A percentile compares a stretch with the other conserved stretches of the same genome.
Conservation (phyloP, 306 rosid genomes). For the Betula pendula region DNA sequence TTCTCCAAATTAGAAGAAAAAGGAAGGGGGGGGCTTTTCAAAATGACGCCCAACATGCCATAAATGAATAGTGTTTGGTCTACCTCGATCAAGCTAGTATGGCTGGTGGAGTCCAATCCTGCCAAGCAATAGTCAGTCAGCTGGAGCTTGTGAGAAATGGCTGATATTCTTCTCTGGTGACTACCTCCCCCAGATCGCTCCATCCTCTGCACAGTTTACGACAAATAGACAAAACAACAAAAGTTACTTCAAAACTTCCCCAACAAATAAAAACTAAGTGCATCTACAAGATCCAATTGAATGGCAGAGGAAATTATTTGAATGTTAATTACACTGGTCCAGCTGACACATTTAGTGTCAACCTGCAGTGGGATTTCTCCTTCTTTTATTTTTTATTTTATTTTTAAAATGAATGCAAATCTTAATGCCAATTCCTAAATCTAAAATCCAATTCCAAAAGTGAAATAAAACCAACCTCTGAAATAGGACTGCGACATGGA, state of each 20-base stretch:
- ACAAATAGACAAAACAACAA: neutral
- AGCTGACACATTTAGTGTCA: too few relatives aligned
- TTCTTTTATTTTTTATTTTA: too few relatives aligned
- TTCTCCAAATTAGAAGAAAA: neutral
- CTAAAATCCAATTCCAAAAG: neutral
- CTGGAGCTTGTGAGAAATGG: slow-evolving; percentile 41
- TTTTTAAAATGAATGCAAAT: neutral
- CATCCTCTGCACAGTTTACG: slow-evolving; percentile 46
- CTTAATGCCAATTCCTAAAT: neutral
- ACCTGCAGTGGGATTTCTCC: too few relatives aligned
- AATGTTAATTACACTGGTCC: neutral
- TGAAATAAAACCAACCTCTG: slow-evolving; percentile 54
- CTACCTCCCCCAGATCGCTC: slow-evolving; percentile 46
- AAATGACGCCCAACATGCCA: neutral
- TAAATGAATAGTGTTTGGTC: neutral
- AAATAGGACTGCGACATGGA: slow-evolving; percentile 56
- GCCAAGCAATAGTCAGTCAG: slow-evolving; percentile 39
- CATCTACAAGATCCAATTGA: neutral
- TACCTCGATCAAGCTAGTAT: slow-evolving; percentile 65
- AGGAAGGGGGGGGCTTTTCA: neutral
- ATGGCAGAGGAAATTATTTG: neutral
- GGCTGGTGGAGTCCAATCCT: slow-evolving; percentile 42
- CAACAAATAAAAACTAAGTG: neutral
- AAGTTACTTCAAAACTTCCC: too few relatives aligned
- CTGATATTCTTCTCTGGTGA: slow-evolving; percentile 53